Evolutionary conservation across 1,139 yeast species (phyloP), one percentile per base, ranked within the genome.

Genomic region (Diutina mesorugosa): DNA sequence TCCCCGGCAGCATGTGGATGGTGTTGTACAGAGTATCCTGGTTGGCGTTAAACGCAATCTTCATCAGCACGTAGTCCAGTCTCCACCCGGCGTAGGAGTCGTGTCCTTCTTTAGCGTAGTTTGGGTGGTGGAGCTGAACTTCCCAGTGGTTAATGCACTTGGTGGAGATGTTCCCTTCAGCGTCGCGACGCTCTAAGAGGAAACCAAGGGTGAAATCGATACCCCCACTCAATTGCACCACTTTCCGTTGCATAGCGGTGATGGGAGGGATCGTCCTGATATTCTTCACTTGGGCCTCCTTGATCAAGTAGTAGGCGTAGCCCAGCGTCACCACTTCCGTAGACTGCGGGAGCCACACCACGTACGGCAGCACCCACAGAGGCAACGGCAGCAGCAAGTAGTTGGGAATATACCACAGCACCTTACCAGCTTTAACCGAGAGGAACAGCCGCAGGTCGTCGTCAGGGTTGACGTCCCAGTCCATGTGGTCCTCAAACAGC

Each of bases 21-120:
- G 79, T 66, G 60, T 76, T 77, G 59, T 75, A 72, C 59, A 76
- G 71, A 4, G 67, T 61, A 8, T 69, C 72, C 29, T 67, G 67
- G 59, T 72, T 67, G 29, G 95, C 87, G 51, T 77, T 70, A 52
- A 91, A 75, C 0, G 88, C 77, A 38, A 91, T 75, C 0, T 95
- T 88, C 79, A 91, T 73, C 66, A 90, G 96, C 18, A 90, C 76
- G 63, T 79, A 87, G 56, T 87, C 83, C 57, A 95, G 84, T 66
- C 98, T 73, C 70, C 87, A 91, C 0, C 89, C 95, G 4, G 67
- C 67, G 64, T 85, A 91, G 0, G 97, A 88, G 67, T 93, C 98
- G 63, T 85, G 84, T 0, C 65, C 68, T 1, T 70, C 66, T 10
- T 72, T 63, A 4, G 87, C 80, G 64, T 65, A 81, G 4, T 80